phyloP scores from a whole-genome alignment of 208 protist genomes.

The Crithidia bombi region DNA sequence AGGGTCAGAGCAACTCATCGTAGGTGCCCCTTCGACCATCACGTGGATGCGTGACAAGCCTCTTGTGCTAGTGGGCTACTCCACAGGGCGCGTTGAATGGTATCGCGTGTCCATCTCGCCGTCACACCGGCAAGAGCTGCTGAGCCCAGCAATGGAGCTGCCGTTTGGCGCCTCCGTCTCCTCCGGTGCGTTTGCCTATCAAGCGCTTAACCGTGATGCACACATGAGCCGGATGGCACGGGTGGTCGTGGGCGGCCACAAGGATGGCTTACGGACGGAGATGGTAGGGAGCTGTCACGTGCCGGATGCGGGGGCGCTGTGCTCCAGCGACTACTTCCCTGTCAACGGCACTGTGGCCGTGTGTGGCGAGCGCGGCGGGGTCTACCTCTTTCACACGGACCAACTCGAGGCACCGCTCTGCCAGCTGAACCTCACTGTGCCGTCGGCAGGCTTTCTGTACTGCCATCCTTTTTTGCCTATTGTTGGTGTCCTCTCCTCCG shows the following conservation, averaged over 20 bases:
- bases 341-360: constrained; percentile 64
- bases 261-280: constrained; percentile 42
- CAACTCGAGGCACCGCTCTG: constrained; percentile 52
- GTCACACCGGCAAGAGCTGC: constrained; percentile 33
- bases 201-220: constrained; percentile 32
- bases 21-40: constrained; percentile 64
- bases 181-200: constrained; percentile 29
- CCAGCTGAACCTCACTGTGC: constrained; percentile 35
- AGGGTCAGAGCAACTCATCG: not conserved
- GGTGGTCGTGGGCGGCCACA: constrained; percentile 38
- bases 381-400: constrained; percentile 60
- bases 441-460: constrained; percentile 53
- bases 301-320: constrained; percentile 53
- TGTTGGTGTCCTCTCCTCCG: constrained; percentile 60
- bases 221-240: constrained; percentile 22
- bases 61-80: constrained; percentile 82
- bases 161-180: constrained; percentile 25
- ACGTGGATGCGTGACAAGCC: constrained; percentile 86
- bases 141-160: constrained; percentile 28
- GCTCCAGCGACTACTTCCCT: constrained; percentile 78
- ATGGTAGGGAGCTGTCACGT: constrained; percentile 39
- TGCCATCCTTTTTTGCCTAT: constrained; percentile 83
- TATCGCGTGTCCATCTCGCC: constrained; percentile 62
- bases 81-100: constrained; percentile 72
- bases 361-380: constrained; percentile 45